Conservation (phyloP, 805 yeast genomes). For the Monosporozyma solicola region DNA sequence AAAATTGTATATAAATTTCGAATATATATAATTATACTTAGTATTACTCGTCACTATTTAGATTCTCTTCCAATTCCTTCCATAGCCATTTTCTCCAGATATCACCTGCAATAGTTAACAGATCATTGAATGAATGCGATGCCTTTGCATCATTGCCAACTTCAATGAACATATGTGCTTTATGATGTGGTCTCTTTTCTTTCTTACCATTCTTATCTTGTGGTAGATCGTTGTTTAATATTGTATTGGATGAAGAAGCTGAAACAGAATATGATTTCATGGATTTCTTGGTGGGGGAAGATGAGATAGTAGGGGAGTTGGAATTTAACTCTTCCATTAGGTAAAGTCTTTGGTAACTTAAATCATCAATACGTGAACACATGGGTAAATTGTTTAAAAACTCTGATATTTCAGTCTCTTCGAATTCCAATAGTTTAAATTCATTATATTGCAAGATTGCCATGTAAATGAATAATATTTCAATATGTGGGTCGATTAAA, state of each 20-base stretch:
- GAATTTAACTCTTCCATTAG: constrained; percentile 4
- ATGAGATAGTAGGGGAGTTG: neutral
- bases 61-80: constrained; percentile 43
- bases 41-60: constrained; percentile 7
- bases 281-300: neutral
- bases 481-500: constrained; percentile 63
- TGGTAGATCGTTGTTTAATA: neutral
- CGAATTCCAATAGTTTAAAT: constrained; percentile 71
- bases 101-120: constrained; percentile 74
- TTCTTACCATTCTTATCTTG: neutral
- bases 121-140: constrained; percentile 58
- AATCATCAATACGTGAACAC: constrained; percentile 27
- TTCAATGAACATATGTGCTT: constrained; percentile 23
- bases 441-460: constrained; percentile 77
- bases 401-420: constrained; percentile 81
- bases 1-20: no score
- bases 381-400: constrained; percentile 46
- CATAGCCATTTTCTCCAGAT: constrained; percentile 80
- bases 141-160: constrained; percentile 36
- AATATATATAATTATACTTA: neutral
- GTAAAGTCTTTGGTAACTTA: constrained; percentile 22
- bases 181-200: neutral
- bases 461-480: constrained; percentile 63
- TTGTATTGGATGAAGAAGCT: constrained; percentile 2
- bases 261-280: constrained; percentile 1